A percentile compares a stretch with the other conserved stretches of the same genome.
phyloP scores from a whole-genome alignment of 2,329 filamentous ascomycete genomes.

The Zalaria sp. region DNA sequence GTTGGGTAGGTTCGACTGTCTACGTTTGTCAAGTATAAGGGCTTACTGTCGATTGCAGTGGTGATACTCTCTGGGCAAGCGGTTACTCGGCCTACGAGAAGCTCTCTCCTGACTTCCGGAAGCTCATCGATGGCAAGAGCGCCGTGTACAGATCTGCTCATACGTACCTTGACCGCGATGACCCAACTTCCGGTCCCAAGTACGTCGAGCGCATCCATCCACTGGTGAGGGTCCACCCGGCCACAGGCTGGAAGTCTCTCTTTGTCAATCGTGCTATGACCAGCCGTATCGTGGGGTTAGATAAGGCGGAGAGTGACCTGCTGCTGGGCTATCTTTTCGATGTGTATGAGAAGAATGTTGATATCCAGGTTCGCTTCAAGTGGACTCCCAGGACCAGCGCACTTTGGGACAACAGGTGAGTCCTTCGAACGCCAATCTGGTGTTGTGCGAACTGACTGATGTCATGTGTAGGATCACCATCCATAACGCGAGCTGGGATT shows the following conservation, averaged over 20 bases:
- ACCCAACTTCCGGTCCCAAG: slow-evolving; percentile 48
- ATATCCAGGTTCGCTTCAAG: slow-evolving; percentile 58
- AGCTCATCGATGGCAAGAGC: slow-evolving; percentile 52
- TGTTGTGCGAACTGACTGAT: neutral
- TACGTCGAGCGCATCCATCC: slow-evolving; percentile 55
- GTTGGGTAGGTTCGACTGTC: neutral
- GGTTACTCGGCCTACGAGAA: slow-evolving; percentile 63
- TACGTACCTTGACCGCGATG: slow-evolving; percentile 49
- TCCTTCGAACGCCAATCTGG: neutral
- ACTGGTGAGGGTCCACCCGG: slow-evolving; percentile 55
- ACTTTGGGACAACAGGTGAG: slow-evolving; percentile 55
- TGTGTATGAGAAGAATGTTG: slow-evolving; percentile 54
- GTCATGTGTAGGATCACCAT: slow-evolving; percentile 41
- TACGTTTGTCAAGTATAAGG: slow-evolving; percentile 11
- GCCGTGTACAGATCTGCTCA: slow-evolving; percentile 55
- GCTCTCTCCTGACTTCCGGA: slow-evolving; percentile 54
- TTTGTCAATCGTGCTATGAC: slow-evolving; percentile 62
- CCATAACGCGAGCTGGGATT: slow-evolving; percentile 63
- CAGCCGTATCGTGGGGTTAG: slow-evolving; percentile 51
- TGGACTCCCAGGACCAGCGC: slow-evolving; percentile 56
- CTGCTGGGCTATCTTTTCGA: slow-evolving; percentile 54
- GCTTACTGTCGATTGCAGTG: slow-evolving; percentile 31
- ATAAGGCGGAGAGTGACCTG: slow-evolving; percentile 53
- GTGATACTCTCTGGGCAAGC: slow-evolving; percentile 60
- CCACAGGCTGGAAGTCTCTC: slow-evolving; percentile 59